phyloP scores from a whole-genome alignment of 305 asterid species.

The Fraxinus paxiana region DNA sequence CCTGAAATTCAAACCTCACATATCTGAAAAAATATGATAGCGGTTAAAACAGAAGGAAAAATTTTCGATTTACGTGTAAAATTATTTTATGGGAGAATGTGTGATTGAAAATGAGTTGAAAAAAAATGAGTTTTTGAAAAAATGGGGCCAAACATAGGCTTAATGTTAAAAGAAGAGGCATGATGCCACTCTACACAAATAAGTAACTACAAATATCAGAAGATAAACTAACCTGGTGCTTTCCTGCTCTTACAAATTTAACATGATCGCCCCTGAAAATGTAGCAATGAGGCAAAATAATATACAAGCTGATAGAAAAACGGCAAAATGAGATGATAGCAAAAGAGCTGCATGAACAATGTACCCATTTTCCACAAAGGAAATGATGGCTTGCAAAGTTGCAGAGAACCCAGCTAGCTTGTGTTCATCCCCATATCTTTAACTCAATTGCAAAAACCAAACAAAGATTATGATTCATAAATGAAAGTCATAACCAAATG shows the following conservation, averaged over 20 bases:
- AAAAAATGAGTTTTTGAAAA: neutral
- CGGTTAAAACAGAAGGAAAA: neutral
- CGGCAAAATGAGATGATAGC: neutral
- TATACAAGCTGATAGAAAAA: slow-evolving; percentile 11
- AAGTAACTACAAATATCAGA: slow-evolving; percentile 8
- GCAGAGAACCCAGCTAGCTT: slow-evolving; percentile 99
- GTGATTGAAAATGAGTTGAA: neutral
- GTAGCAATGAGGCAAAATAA: slow-evolving; percentile 25
- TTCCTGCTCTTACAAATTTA: slow-evolving; percentile 88
- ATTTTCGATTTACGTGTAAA: neutral
- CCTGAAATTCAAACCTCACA: slow-evolving; percentile 44
- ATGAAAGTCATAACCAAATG: neutral
- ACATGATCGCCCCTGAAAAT: slow-evolving; percentile 84
- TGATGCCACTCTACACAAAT: neutral
- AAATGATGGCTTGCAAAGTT: slow-evolving; percentile 94
- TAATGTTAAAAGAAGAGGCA: neutral
- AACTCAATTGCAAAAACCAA: slow-evolving; percentile 21
- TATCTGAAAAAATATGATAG: neutral
- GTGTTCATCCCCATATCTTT: slow-evolving; percentile 95
- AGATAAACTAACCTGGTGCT: slow-evolving; percentile 70
- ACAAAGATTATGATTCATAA: slow-evolving; percentile 5
- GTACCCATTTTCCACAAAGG: slow-evolving; percentile 96
- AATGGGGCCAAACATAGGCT: neutral
- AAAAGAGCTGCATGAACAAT: slow-evolving; percentile 22
- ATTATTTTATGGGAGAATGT: neutral